A percentile compares a stretch with the other conserved stretches of the same genome.
These are phyloP conservation scores for Myxozyma nipponensis DNA, from an alignment of 805 yeast species.

Conservation along the genomic window DNA sequence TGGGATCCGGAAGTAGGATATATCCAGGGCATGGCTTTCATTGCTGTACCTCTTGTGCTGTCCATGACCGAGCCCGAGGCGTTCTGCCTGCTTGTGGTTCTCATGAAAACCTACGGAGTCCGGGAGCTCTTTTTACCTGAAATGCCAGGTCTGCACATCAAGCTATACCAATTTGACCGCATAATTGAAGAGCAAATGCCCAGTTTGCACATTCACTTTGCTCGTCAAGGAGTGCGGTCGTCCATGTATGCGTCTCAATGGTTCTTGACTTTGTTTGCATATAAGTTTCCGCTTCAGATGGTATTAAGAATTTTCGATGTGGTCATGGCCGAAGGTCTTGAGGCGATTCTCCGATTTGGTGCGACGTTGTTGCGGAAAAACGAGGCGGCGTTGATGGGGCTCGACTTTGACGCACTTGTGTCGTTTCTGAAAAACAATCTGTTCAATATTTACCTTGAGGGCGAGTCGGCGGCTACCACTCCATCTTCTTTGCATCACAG, in stretches of 20 bases:
- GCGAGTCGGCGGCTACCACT: constrained; percentile 18
- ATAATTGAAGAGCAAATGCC: constrained; percentile 76
- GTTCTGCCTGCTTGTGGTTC: constrained; percentile 69
- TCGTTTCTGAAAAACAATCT: constrained; percentile 74
- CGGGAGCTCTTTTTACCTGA: constrained; percentile 76
- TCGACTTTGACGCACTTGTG: constrained; percentile 73
- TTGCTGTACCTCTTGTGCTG: constrained; percentile 77
- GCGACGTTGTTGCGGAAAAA: constrained; percentile 73
- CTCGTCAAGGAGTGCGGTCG: constrained; percentile 81
- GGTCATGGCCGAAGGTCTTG: constrained; percentile 86
- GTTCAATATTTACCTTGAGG: constrained; percentile 61
- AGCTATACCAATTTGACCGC: constrained; percentile 86
- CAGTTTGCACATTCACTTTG: constrained; percentile 64
- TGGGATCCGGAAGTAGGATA: constrained; percentile 93
- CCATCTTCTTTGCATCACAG: constrained; percentile 29
- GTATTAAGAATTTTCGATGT: constrained; percentile 85
- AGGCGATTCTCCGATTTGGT: constrained; percentile 79
- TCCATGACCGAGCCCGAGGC: constrained; percentile 81
- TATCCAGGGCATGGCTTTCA: constrained; percentile 97
- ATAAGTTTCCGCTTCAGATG: constrained; percentile 85
- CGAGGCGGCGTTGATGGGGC: constrained; percentile 51
- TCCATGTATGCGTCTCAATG: constrained; percentile 98
- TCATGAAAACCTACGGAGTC: constrained; percentile 83
- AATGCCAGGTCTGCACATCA: constrained; percentile 88
- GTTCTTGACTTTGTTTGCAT: constrained; percentile 93